A percentile compares a stretch with the other conserved stretches of the same genome.
phyloP scores from a whole-genome alignment of 2,329 filamentous ascomycete genomes.

The Proliferodiscus dingleyae region DNA sequence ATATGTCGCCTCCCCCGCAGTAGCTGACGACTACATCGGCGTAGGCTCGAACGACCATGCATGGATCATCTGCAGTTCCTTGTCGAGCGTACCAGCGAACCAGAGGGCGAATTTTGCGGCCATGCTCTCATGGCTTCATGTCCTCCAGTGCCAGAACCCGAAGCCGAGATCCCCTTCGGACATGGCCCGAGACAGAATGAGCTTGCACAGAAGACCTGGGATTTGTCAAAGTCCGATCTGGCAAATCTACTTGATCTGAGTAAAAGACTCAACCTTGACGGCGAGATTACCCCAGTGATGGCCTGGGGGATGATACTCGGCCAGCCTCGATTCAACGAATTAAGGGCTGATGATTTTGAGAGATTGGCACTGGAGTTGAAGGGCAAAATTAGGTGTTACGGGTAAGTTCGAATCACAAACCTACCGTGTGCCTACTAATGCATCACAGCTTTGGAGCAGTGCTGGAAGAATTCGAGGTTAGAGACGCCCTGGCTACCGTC shows the following conservation, averaged over 20 bases:
- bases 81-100: conserved; percentile 53
- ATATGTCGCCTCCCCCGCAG: conserved; percentile 60
- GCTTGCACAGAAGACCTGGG: conserved; percentile 59
- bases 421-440: conserved; percentile 17
- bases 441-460: conserved; percentile 59
- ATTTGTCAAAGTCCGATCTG: conserved; percentile 71
- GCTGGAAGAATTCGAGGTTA: conserved; percentile 60
- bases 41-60: conserved; percentile 83
- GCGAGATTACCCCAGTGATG: conserved; percentile 93
- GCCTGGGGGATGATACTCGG: conserved; percentile 79
- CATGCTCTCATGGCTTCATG: conserved; percentile 93
- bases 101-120: conserved; percentile 68
- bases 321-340: conserved; percentile 62
- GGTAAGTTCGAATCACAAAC: conserved; percentile 52
- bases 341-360: conserved; percentile 65
- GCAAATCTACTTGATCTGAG: conserved; percentile 80
- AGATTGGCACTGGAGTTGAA: conserved; percentile 68
- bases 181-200: conserved; percentile 22
- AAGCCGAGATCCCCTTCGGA: conserved; percentile 51
- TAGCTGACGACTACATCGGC: conserved; percentile 40
- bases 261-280: conserved; percentile 74
- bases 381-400: conserved; percentile 85
- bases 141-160: conserved; percentile 52
- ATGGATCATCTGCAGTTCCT: conserved; percentile 86
- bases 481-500: conserved; percentile 31